Base-by-base conservation (phyloP, 2,329 filamentous ascomycete genomes). In the Scedosporium minutisporum region DNA sequence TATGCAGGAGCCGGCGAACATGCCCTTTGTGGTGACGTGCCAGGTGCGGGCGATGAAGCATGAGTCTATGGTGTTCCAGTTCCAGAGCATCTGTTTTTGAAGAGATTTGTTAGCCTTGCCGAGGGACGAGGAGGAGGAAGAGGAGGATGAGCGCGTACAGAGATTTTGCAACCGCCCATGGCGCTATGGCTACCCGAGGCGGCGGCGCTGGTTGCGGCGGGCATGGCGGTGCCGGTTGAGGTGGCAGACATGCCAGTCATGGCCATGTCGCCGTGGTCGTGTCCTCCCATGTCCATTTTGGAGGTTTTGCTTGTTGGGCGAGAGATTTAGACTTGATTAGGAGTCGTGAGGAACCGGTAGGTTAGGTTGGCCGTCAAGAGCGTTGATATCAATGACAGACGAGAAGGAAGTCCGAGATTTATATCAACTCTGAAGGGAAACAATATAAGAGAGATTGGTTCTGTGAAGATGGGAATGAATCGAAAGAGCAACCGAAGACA, bases 1-100 rank as follows among this genome's bases (percentile, higher is more conserved):
- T 69, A 96, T 87, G 76, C 90, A 95, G 61, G 87, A 89, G 23
- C 87, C 90, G 58, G 88, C 90, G 71, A 96, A 93, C 81, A 88
- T 88, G 72, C 82, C 86, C 2, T 73, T 75, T 25, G 86, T 87
- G 16, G 77, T 86, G 72, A 93, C 82, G 69, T 86, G 86, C 90
- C 90, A 95, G 23, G 80, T 78, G 6, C 71, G 68, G 25, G 87
- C 76, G 69, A 95, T 81, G 80, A 95, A 93, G 75, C 86, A 91
- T 21, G 86, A 75, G 71, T 89, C 85, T 70, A 89, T 77, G 3
- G 86, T 88, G 72, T 89, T 80, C 87, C 87, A 90, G 73, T 91
- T 92, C 87, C 88, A 91, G 48, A 90, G 77, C 89, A 91, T 92
- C 87, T 90, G 51, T 6, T 21, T 3, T 6, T 6, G 42, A 21